Percentiles rank a stretch among this genome's conserved stretches.
Conservation (phyloP, 1,284 basidiomycete species). For the Agroathelia rolfsii region DNA sequence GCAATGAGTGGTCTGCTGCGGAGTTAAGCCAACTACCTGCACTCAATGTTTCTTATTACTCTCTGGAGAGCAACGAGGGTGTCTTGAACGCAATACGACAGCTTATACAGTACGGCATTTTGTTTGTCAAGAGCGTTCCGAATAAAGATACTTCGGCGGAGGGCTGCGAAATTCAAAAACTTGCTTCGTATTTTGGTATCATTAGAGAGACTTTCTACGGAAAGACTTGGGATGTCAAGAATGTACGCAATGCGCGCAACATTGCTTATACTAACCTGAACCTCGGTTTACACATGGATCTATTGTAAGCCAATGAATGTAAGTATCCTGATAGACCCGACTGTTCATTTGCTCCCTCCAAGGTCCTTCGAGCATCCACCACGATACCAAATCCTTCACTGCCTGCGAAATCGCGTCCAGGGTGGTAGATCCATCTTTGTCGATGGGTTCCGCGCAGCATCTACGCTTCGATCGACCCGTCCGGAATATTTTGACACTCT, state of each 20-base stretch:
- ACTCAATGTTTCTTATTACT: slow-evolving; percentile 43
- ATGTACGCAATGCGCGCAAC: slow-evolving; percentile 68
- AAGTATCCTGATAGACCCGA: background rate
- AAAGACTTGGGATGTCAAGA: slow-evolving; percentile 83
- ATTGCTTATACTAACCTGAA: slow-evolving; percentile 93
- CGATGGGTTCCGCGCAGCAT: slow-evolving; percentile 68
- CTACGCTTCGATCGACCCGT: slow-evolving; percentile 39
- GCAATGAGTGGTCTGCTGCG: slow-evolving; percentile 26
- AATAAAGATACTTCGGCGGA: slow-evolving; percentile 41
- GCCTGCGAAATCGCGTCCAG: slow-evolving; percentile 70
- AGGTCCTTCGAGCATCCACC: slow-evolving; percentile 87
- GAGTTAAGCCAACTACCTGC: slow-evolving; percentile 24
- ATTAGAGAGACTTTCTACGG: slow-evolving; percentile 90
- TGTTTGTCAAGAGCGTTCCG: slow-evolving; percentile 53
- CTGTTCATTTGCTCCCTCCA: background rate
- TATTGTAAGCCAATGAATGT: slow-evolving; percentile 52
- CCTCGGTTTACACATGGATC: slow-evolving; percentile 88
- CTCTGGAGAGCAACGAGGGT: slow-evolving; percentile 29
- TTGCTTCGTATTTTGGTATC: slow-evolving; percentile 64
- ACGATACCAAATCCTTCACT: slow-evolving; percentile 87
- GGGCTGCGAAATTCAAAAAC: slow-evolving; percentile 53
- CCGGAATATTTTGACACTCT: slow-evolving; percentile 55
- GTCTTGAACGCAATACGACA: slow-evolving; percentile 46
- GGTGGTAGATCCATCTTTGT: slow-evolving; percentile 89
- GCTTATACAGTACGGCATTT: slow-evolving; percentile 41